These are phyloP conservation scores for Colletotrichum sojae DNA, from an alignment of 2,329 filamentous ascomycete species.

Conservation along the genomic window DNA sequence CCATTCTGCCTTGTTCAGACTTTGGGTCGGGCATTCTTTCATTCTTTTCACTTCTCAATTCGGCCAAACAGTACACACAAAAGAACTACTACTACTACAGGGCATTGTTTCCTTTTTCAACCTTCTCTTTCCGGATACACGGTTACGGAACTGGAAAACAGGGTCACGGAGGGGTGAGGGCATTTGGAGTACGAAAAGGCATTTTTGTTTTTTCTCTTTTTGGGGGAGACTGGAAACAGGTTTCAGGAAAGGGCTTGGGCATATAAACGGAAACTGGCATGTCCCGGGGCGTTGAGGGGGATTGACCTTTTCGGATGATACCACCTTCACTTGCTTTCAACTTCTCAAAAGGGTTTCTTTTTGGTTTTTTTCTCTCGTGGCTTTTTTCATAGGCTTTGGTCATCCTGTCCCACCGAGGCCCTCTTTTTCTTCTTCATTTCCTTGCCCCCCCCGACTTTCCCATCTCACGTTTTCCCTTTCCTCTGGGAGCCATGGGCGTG, in stretches of 20 bases:
- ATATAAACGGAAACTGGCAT: constrained; percentile 38
- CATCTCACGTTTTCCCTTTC: neutral
- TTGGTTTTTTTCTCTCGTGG: constrained; percentile 28
- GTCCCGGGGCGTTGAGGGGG: constrained; percentile 34
- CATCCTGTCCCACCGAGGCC: constrained; percentile 5
- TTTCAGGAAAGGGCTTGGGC: constrained; percentile 14
- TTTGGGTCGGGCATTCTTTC: constrained; percentile 15
- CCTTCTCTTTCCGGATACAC: constrained; percentile 30
- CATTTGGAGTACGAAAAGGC: constrained; percentile 21
- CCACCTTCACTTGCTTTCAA: constrained; percentile 34
- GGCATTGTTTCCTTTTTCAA: constrained; percentile 31
- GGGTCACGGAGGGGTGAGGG: constrained; percentile 23
- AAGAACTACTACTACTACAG: constrained; percentile 6
- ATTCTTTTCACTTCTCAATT: constrained; percentile 24
- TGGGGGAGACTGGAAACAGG: constrained; percentile 6
- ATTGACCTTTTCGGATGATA: constrained; percentile 38
- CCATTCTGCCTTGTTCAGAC: neutral
- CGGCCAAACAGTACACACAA: constrained; percentile 32
- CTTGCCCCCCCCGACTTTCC: neutral
- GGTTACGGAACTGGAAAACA: constrained; percentile 34
- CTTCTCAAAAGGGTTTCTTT: neutral
- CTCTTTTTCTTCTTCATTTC: constrained; percentile 3
- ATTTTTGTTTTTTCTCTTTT: constrained; percentile 10
- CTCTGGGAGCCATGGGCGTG: constrained; percentile 2
- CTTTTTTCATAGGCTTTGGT: constrained; percentile 8